These are phyloP conservation scores for Besnoitia besnoiti DNA, from an alignment of 169 alveolate genomes.

Conservation along the genomic window DNA sequence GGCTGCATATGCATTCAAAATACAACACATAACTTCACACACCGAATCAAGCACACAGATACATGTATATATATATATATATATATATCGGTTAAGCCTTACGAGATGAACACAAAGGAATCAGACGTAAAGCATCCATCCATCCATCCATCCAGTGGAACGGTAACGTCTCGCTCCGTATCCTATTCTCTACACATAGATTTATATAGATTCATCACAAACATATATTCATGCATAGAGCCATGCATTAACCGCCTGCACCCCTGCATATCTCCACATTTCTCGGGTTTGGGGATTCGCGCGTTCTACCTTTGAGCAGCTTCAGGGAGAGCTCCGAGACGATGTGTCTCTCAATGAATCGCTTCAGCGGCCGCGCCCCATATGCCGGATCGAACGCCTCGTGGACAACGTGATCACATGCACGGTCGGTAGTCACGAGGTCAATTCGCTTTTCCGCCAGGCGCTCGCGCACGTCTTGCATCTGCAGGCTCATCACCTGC, in stretches of 20 bases:
- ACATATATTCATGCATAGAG: background rate
- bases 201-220: too few relatives aligned
- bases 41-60: too few relatives aligned
- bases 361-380: constrained; percentile 73
- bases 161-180: too few relatives aligned
- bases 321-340: constrained; percentile 59
- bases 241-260: too few relatives aligned
- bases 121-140: too few relatives aligned
- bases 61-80: background rate
- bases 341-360: constrained; percentile 57
- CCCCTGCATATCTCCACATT: too few relatives aligned
- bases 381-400: constrained; percentile 75
- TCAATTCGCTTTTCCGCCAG: constrained; percentile 81
- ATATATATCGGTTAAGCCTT: background rate
- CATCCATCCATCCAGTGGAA: too few relatives aligned
- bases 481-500: constrained; percentile 78
- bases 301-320: constrained; percentile 59
- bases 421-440: constrained; percentile 82
- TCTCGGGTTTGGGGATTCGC: too few relatives aligned
- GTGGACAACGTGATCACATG: constrained; percentile 82
- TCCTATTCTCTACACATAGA: too few relatives aligned
- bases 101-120: background rate
- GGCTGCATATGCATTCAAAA: too few relatives aligned
- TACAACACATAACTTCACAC: too few relatives aligned
- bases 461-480: constrained; percentile 82